Base-by-base conservation (phyloP, 768 basidiomycete genomes). In the Paxillus ammoniavirescens region DNA sequence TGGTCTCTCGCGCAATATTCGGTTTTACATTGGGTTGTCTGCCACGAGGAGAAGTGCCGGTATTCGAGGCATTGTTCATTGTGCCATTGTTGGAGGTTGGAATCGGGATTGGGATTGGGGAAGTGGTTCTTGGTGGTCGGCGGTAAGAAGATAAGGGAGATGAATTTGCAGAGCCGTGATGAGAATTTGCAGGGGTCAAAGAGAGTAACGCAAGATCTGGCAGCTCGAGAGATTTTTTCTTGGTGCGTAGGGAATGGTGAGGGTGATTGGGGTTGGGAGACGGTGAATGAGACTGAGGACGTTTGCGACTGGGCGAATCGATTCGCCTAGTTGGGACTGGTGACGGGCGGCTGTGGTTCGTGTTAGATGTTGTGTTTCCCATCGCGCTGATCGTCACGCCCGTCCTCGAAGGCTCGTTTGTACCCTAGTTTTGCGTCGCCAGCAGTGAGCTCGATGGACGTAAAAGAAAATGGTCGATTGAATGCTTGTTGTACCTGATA, bases 211-310 rank as follows among this genome's bases (percentile, higher is more conserved):
- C 79, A 61, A 91, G 82, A 74, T 89, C 88, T 49, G 88, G 88
- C 23, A 91, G 77, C 65, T 91, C 86, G 17, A 91, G 81, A 0
- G 85, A 87, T 65, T 78, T 82, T 71, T 87, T 88, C 76, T 85
- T 89, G 18, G 76, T 74, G 38, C 84, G 76, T 53, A 89, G 71
- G 42, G 86, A 86, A 31, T 75, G 74, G 67, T 87, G 85, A 1
- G 83, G 76, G 63, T 71, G 69, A 54, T 70, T 69, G 44, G 69
- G 64, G 41, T 67, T 67, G 1, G 80, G 77, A 37, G 77, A 76
- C 35, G 71, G 70, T 3, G 76, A 78, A 55, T 62, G 63, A 10
- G 70, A 61, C 40, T 50, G 59, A 33, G 51, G 31, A 31, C 61
- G 58, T 50, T 33, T 62, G 50, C 54, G 60, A 28, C 53, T 42